Evolutionary conservation across 2,329 filamentous ascomycete species (phyloP).

Genomic region (Sporothrix dimorphospora): DNA sequence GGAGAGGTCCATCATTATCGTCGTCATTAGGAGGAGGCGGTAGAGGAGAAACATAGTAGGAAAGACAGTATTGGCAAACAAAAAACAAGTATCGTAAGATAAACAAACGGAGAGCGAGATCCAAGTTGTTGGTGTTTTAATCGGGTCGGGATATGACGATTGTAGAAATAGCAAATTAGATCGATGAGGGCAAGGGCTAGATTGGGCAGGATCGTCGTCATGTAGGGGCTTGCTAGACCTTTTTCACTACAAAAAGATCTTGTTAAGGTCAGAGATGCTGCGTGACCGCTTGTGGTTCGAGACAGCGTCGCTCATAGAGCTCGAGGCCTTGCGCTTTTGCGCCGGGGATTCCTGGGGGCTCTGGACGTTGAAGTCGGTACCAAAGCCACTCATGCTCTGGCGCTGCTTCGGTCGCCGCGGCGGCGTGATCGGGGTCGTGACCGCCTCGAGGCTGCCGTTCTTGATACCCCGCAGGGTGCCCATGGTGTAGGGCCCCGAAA

Average conservation of each 20-base stretch:
- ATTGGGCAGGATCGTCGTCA: background rate
- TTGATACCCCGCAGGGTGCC: conserved; percentile 66
- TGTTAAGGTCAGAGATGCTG: conserved; percentile 61
- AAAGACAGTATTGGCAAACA: background rate
- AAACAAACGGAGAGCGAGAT: background rate
- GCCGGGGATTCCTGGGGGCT: conserved; percentile 55
- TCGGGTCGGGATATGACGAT: background rate
- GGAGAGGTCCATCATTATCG: background rate
- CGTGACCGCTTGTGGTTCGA: conserved; percentile 58
- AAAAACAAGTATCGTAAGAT: background rate
- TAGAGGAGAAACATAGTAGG: background rate
- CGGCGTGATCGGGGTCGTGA: conserved; percentile 69
- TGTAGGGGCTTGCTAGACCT: background rate
- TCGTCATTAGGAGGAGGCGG: background rate
- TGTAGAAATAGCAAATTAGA: conserved; percentile 1
- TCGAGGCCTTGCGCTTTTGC: conserved; percentile 60
- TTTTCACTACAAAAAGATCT: conserved; percentile 34
- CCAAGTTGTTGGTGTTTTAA: conserved; percentile 9
- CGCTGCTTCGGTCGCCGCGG: conserved; percentile 61
- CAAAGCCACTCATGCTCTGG: conserved; percentile 36
- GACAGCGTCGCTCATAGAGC: conserved; percentile 40
- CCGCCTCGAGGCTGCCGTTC: conserved; percentile 66
- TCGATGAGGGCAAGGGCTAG: background rate
- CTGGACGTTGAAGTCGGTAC: conserved; percentile 44
- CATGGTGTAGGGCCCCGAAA: conserved; percentile 62